Evolutionary conservation across 2,329 filamentous ascomycete genomes (phyloP).

Genomic region (Lachnellula cervina): DNA sequence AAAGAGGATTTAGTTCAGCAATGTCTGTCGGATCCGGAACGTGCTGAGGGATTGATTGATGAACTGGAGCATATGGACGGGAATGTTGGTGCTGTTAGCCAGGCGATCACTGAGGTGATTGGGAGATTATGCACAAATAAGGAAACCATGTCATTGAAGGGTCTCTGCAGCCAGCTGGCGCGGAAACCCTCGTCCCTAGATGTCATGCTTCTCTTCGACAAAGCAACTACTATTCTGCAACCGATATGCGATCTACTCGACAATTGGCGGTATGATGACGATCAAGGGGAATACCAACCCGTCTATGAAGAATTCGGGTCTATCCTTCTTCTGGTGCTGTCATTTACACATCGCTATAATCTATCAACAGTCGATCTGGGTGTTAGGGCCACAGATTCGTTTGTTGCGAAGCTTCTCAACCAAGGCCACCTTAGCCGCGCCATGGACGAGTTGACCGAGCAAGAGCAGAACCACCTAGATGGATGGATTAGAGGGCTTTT

Average conservation of each 20-base stretch:
- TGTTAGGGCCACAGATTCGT: slow-evolving; percentile 53
- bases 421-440: slow-evolving; percentile 53
- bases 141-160: slow-evolving; percentile 76
- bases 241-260: slow-evolving; percentile 73
- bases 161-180: slow-evolving; percentile 67
- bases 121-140: slow-evolving; percentile 64
- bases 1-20: slow-evolving; percentile 76
- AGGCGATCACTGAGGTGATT: slow-evolving; percentile 70
- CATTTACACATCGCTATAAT: slow-evolving; percentile 71
- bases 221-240: slow-evolving; percentile 61
- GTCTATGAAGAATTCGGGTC: slow-evolving; percentile 83
- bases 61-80: slow-evolving; percentile 88
- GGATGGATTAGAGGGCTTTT: slow-evolving; percentile 78
- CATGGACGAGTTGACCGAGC: slow-evolving; percentile 55
- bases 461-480: slow-evolving; percentile 60
- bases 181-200: slow-evolving; percentile 68
- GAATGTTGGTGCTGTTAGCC: slow-evolving; percentile 80
- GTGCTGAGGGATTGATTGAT: slow-evolving; percentile 68
- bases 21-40: slow-evolving; percentile 70
- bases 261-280: slow-evolving; percentile 75
- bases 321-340: slow-evolving; percentile 67
- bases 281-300: slow-evolving; percentile 78
- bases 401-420: slow-evolving; percentile 61
- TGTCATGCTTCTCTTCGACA: slow-evolving; percentile 71
- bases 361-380: slow-evolving; percentile 62